Evolutionary conservation across 108 stramenopile species (phyloP), one percentile per base, ranked within the genome.

Genomic region (Skeletonema costatum): DNA sequence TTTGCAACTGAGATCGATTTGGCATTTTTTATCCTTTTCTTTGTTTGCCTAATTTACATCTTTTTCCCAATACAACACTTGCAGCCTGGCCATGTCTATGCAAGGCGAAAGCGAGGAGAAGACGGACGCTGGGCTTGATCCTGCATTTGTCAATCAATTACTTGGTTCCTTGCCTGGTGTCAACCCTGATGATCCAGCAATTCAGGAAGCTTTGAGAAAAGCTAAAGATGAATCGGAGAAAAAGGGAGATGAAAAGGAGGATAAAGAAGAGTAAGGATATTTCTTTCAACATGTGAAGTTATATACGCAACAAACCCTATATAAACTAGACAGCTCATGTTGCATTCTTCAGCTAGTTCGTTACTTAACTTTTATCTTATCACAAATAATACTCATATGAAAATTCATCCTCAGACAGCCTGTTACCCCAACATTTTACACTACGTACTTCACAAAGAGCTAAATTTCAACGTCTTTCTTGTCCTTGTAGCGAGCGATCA

Each of bases 161-260:
- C 80, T 98, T 41, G 92, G 93, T 3, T 87, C 88, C 29, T 77
- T 96, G 39, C 92, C 93, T 21, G 97, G 97, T 58, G 96, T 96
- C 21, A 92, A 98, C 81, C 87, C 91, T 6, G 95, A 96, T 78
- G 96, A 98, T 78, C 96, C 97, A 14, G 83, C 88, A 42, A 96
- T 98, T 67, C 93, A 95, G 68, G 87, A 87, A 12, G 96, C 96
- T 16, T 74, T 98, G 53, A 71, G 81, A 67, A 78, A 81, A 64
- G 72, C 81, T 78, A 70, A 83, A 50, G 87, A 73, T 35, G 61
- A 71, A 31, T 58, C 56, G 25, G 76, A 76, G 9, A 74, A 87
- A 3, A 85, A 88, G 59, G 81, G 86, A 25, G 83, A 93, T 12
- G 76, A 84, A 6, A 82, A 83, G 50, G 66, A 87, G 41, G 76